Conservation (phyloP, 2,329 filamentous ascomycete species). For the Pseudopyrenochaeta lycopersici region DNA sequence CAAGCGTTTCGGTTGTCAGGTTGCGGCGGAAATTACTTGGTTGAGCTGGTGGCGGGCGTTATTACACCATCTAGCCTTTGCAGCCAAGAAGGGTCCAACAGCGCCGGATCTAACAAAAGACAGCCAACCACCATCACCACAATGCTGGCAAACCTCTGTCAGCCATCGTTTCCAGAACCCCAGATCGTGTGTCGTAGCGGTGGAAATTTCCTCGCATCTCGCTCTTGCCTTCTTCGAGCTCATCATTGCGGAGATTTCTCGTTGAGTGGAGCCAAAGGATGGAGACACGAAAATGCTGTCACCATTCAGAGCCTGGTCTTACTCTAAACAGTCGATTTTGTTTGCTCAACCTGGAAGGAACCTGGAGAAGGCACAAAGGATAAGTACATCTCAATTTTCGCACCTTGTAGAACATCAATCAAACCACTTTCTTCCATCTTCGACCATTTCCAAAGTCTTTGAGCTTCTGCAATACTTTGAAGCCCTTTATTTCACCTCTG, state of each 20-base stretch:
- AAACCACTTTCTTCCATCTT: slow-evolving; percentile 3
- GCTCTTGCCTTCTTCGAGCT: slow-evolving; percentile 15
- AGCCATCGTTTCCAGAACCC: slow-evolving; percentile 30
- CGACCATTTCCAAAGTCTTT: neutral
- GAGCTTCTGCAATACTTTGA: slow-evolving; percentile 4
- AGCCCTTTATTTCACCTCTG: neutral
- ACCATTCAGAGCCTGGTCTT: slow-evolving; percentile 30
- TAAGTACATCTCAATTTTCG: slow-evolving; percentile 31
- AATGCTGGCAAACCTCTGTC: slow-evolving; percentile 15
- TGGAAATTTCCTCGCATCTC: slow-evolving; percentile 38
- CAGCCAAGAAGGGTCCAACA: slow-evolving; percentile 17
- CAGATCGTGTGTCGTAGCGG: slow-evolving; percentile 29
- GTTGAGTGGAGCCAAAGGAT: slow-evolving; percentile 26
- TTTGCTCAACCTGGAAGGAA: slow-evolving; percentile 12
- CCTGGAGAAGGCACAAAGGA: slow-evolving; percentile 17
- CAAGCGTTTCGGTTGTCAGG: neutral
- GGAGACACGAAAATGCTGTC: slow-evolving; percentile 27
- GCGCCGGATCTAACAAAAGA: slow-evolving; percentile 20
- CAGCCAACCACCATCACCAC: slow-evolving; percentile 35
- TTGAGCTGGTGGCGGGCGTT: slow-evolving; percentile 17
- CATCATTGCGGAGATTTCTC: slow-evolving; percentile 17
- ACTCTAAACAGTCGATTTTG: slow-evolving; percentile 17
- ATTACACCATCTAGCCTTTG: slow-evolving; percentile 14
- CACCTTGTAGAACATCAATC: slow-evolving; percentile 8
- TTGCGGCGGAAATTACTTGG: slow-evolving; percentile 41